Conservation (phyloP, 2,329 filamentous ascomycete genomes). For the Neonectria magnoliae region DNA sequence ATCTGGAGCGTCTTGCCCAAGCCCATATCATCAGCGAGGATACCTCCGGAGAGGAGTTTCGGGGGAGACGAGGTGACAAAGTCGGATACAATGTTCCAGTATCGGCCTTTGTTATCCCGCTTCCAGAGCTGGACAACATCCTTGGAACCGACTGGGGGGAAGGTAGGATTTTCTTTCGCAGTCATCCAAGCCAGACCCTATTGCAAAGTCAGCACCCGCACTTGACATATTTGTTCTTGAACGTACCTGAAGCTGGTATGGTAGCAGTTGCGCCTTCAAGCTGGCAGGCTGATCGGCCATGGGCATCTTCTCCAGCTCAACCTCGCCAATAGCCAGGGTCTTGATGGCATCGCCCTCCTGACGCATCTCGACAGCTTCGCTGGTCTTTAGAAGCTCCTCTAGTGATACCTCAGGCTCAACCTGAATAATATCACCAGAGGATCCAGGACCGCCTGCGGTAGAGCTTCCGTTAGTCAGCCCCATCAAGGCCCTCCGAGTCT, state of each 20-base stretch:
- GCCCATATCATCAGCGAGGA: conserved; percentile 91
- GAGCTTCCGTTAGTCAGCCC: conserved; percentile 50
- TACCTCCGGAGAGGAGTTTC: conserved; percentile 78
- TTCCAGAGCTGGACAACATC: conserved; percentile 83
- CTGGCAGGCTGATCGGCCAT: conserved; percentile 73
- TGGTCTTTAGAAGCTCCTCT: conserved; percentile 72
- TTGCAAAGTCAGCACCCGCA: conserved; percentile 33
- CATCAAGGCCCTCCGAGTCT: conserved; percentile 59
- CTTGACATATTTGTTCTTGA: background rate
- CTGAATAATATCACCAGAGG: conserved; percentile 33
- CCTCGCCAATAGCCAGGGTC: conserved; percentile 76
- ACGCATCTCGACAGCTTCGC: conserved; percentile 74
- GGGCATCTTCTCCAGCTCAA: conserved; percentile 75
- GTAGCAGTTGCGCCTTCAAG: conserved; percentile 74
- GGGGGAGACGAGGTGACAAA: conserved; percentile 70
- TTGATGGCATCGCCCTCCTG: conserved; percentile 73
- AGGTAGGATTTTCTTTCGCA: conserved; percentile 75
- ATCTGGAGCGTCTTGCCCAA: conserved; percentile 89
- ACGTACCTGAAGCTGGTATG: conserved; percentile 76
- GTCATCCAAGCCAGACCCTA: conserved; percentile 86
- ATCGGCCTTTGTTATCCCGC: conserved; percentile 56
- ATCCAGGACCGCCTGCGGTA: conserved; percentile 52
- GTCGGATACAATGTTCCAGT: conserved; percentile 70
- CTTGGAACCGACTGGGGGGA: conserved; percentile 67
- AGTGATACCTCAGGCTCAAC: conserved; percentile 58